Conservation (phyloP, 129 eudicot genomes). For the Flaveria ramosissima region DNA sequence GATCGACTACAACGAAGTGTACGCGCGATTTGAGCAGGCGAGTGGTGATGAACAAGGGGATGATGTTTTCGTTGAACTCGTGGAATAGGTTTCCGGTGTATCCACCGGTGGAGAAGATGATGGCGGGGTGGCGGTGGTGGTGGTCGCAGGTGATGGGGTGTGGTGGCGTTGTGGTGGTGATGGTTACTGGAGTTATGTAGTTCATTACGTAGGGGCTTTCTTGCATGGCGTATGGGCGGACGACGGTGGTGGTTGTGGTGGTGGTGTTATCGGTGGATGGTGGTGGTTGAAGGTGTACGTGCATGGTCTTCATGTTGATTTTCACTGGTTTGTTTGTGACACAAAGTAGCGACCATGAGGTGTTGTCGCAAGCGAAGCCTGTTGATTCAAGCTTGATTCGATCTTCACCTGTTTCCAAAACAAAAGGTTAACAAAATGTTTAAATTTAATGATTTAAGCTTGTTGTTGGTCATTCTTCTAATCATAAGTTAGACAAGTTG, state of each 20-base stretch:
- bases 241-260: constrained; percentile 19
- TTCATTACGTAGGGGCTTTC: constrained; percentile 43
- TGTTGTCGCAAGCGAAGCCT: constrained; percentile 43
- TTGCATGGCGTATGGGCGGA: constrained; percentile 49
- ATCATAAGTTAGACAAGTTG: too few species aligned
- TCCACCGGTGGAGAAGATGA: constrained; percentile 60
- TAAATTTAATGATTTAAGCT: too few species aligned
- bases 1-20: constrained; percentile 49
- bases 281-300: constrained; percentile 18
- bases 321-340: constrained; percentile 35
- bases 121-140: constrained; percentile 55
- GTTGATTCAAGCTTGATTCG: constrained; percentile 39
- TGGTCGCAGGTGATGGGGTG: constrained; percentile 36
- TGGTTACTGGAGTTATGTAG: constrained; percentile 43
- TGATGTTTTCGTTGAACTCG: constrained; percentile 59
- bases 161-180: constrained; percentile 22
- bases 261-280: constrained; percentile 1
- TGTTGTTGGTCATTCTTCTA: too few species aligned
- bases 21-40: constrained; percentile 48
- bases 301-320: constrained; percentile 27
- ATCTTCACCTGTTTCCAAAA: constrained; percentile 36
- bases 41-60: constrained; percentile 58
- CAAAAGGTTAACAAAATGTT: too few species aligned
- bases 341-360: constrained; percentile 36
- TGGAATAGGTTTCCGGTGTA: constrained; percentile 69